Percentiles rank a stretch among this genome's conserved stretches.
Evolutionary conservation across 2,329 filamentous ascomycete species (phyloP).

Genomic region (Ascochyta koolunga): DNA sequence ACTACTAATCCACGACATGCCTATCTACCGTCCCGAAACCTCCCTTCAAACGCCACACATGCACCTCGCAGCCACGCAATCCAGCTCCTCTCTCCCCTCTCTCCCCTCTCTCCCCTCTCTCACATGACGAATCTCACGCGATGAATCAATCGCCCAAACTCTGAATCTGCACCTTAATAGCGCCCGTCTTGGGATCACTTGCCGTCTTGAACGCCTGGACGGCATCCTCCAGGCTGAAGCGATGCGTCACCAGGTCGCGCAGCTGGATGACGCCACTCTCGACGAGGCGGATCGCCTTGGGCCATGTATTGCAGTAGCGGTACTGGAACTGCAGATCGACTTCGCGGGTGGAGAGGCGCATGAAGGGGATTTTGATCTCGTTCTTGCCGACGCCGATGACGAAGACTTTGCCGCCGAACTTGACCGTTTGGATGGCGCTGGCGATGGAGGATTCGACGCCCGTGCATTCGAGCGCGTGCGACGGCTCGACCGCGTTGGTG

Average conservation of each 20-base stretch:
- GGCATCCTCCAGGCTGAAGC: constrained; percentile 84
- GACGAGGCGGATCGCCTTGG: constrained; percentile 85
- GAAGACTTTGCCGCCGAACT: constrained; percentile 97
- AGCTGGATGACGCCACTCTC: constrained; percentile 84
- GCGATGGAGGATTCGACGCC: constrained; percentile 90
- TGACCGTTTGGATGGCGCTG: constrained; percentile 84
- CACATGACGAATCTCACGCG: too few relatives aligned
- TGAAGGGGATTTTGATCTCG: constrained; percentile 94
- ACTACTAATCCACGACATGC: too few relatives aligned
- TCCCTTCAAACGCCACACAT: too few relatives aligned
- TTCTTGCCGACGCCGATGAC: constrained; percentile 95
- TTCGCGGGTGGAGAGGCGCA: constrained; percentile 87
- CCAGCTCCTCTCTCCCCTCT: too few relatives aligned
- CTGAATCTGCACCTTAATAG: constrained; percentile 80
- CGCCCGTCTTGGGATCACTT: constrained; percentile 84
- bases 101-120: too few relatives aligned
- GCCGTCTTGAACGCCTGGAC: constrained; percentile 89
- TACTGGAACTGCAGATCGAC: constrained; percentile 97
- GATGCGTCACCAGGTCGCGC: constrained; percentile 83
- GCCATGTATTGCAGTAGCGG: constrained; percentile 96
- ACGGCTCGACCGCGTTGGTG: constrained; percentile 80
- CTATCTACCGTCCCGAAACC: too few relatives aligned
- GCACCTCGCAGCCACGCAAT: too few relatives aligned
- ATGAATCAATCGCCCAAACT: constrained; percentile 6
- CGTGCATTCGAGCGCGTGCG: constrained; percentile 87